These are phyloP conservation scores for Bacterosira constricta DNA, from an alignment of 108 stramenopile species.

Conservation along the genomic window DNA sequence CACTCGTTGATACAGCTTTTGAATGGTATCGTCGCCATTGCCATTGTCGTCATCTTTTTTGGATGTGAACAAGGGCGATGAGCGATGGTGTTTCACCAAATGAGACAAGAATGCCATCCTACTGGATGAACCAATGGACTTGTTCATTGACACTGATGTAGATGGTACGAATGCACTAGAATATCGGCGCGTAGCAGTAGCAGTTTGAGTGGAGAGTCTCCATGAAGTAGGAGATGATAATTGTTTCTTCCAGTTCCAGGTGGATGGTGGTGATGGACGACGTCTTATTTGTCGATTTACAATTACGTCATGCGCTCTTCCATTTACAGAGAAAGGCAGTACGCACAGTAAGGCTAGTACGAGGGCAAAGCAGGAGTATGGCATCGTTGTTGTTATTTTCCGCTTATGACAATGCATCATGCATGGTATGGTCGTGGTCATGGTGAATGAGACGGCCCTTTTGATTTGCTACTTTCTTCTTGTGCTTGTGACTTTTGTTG, in stretches of 20 bases:
- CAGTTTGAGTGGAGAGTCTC: neutral
- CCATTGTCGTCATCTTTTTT: neutral
- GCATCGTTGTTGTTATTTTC: neutral
- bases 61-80: neutral
- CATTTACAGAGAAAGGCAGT: neutral
- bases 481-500: no score
- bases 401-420: neutral
- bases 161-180: neutral
- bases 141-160: neutral
- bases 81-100: neutral
- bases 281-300: no score
- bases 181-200: no score
- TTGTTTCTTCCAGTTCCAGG: constrained; percentile 3
- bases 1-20: constrained; percentile 44
- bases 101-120: neutral
- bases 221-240: neutral
- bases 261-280: neutral
- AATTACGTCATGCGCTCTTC: neutral
- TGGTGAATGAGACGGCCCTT: no score
- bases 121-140: neutral
- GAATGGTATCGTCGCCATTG: constrained; percentile 17
- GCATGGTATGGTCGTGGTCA: no score
- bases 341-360: neutral
- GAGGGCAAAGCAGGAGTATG: neutral
- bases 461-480: no score